phyloP scores from a whole-genome alignment of 2,329 filamentous ascomycete genomes.

The Alternaria brassicicola region DNA sequence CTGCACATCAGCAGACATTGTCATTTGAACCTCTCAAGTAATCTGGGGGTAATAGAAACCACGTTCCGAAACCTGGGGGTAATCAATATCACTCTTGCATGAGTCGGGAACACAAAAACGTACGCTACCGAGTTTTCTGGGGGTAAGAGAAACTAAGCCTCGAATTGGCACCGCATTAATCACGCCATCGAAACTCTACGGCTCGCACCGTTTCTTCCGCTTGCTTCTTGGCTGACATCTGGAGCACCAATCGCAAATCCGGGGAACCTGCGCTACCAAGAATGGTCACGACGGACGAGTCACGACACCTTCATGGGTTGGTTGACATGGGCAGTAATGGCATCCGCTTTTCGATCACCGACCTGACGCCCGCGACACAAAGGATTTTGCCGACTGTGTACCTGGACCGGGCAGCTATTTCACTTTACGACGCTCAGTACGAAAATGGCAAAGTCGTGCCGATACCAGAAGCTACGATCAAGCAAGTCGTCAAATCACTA shows the following conservation, averaged over 20 bases:
- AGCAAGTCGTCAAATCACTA: slow-evolving; percentile 69
- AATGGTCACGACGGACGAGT: slow-evolving; percentile 23
- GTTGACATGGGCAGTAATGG: slow-evolving; percentile 69
- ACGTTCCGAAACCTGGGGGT: slow-evolving; percentile 22
- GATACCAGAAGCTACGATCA: slow-evolving; percentile 66
- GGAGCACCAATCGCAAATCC: slow-evolving; percentile 22
- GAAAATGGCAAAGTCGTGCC: slow-evolving; percentile 53
- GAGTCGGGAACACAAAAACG: slow-evolving; percentile 22
- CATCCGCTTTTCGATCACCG: slow-evolving; percentile 88
- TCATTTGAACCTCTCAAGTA: slow-evolving; percentile 30
- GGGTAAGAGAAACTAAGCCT: slow-evolving; percentile 27
- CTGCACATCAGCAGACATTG: slow-evolving; percentile 30
- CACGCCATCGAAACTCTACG: slow-evolving; percentile 28
- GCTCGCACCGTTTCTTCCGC: slow-evolving; percentile 22
- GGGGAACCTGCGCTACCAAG: slow-evolving; percentile 18
- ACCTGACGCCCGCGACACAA: slow-evolving; percentile 72
- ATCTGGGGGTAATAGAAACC: slow-evolving; percentile 41
- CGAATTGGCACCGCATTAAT: slow-evolving; percentile 22
- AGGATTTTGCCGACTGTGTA: slow-evolving; percentile 80
- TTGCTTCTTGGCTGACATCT: slow-evolving; percentile 18
- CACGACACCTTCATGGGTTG: slow-evolving; percentile 39
- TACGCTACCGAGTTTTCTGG: slow-evolving; percentile 24
- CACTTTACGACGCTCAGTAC: slow-evolving; percentile 81
- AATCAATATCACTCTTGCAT: slow-evolving; percentile 20
- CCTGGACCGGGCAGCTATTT: slow-evolving; percentile 78